Percentiles rank a stretch among this genome's conserved stretches.
phyloP scores from a whole-genome alignment of 495 filamentous ascomycete species.

The Ascodesmis nigricans region DNA sequence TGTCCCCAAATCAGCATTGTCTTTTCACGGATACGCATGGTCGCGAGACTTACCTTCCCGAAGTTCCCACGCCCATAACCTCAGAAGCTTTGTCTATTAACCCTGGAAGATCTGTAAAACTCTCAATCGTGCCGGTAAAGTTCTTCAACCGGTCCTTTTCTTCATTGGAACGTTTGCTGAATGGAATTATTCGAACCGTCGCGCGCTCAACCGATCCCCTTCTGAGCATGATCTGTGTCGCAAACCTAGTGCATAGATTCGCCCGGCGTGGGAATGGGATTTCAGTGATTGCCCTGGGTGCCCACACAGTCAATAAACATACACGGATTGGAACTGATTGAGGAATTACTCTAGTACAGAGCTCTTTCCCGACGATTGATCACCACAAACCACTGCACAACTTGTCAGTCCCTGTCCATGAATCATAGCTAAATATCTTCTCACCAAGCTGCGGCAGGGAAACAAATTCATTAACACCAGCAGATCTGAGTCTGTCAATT shows the following conservation, averaged over 20 bases:
- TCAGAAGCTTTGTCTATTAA: slow-evolving; percentile 31
- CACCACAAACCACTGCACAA: slow-evolving; percentile 33
- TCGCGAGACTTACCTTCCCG: too few species aligned
- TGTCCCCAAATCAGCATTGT: slow-evolving; percentile 5
- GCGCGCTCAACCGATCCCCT: slow-evolving; percentile 20
- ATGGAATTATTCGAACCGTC: slow-evolving; percentile 25
- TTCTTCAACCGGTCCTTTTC: slow-evolving; percentile 15
- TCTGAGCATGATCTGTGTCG: slow-evolving; percentile 36
- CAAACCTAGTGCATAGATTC: slow-evolving; percentile 34
- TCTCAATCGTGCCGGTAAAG: slow-evolving; percentile 24
- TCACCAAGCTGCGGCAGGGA: slow-evolving; percentile 33
- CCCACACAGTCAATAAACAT: too few species aligned
- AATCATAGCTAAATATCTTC: too few species aligned
- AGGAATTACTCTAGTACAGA: slow-evolving; percentile 49
- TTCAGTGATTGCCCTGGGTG: slow-evolving; percentile 40
- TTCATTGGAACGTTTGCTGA: slow-evolving; percentile 14
- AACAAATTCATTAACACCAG: slow-evolving; percentile 36
- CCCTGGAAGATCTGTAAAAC: slow-evolving; percentile 20
- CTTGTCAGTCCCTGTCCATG: too few species aligned
- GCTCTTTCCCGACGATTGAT: slow-evolving; percentile 41
- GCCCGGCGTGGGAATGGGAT: slow-evolving; percentile 35
- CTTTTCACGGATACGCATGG: too few species aligned
- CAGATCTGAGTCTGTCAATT: slow-evolving; percentile 33
- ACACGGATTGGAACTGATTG: too few species aligned
- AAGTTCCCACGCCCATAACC: slow-evolving; percentile 30